Base-by-base conservation (phyloP, 2,329 filamentous ascomycete species). In the Apiospora arundinis region DNA sequence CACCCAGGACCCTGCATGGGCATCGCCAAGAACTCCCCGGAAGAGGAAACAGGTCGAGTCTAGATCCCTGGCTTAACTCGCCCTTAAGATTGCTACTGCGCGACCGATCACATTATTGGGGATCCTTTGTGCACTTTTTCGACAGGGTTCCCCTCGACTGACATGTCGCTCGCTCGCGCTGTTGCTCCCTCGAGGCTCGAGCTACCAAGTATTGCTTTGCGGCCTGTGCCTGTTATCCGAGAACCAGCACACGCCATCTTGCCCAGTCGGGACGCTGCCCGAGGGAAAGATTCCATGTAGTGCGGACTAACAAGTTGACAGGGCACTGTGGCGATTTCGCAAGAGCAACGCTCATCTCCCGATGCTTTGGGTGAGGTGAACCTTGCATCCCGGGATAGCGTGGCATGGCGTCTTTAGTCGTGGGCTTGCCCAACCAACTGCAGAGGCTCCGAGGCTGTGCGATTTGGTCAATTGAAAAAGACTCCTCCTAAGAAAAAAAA, bases 321-420 rank as follows among this genome's bases (percentile, higher is more conserved):
- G 56, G 32, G 18, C 56, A n/a, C 12, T 40, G 32, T 63, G 6
- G 32, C 9, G 18, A 63, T 32, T 40, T n/a, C 14, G 32, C n/a
- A n/a, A n/a, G 56, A 11, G 56, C 56, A 40, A 40, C 6, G 9
- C 56, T 63, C 56, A 63, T 63, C 56, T 63, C 56, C 56, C 56
- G 56, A 63, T 63, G 56, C 56, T 63, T 63, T 63, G 56, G 56
- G 56, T 63, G 56, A 63, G 56, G 56, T 63, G n/a, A 63, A 63
- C 56, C 32, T 63, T 63, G 56, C 11, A n/a, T 14, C 3, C 21
- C 32, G 16, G 56, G n/a, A 40, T 63, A 63, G 56, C 56, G 56
- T 63, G 56, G 56, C 56, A 63, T 40, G 56, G 56, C 56, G 56
- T 23, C n/a, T 32, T 63, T 63, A 63, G 56, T 21, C 56, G 21